A percentile compares a stretch with the other conserved stretches of the same genome.
phyloP scores from a whole-genome alignment of 345 rosid genomes.

The Citrus hindsii region DNA sequence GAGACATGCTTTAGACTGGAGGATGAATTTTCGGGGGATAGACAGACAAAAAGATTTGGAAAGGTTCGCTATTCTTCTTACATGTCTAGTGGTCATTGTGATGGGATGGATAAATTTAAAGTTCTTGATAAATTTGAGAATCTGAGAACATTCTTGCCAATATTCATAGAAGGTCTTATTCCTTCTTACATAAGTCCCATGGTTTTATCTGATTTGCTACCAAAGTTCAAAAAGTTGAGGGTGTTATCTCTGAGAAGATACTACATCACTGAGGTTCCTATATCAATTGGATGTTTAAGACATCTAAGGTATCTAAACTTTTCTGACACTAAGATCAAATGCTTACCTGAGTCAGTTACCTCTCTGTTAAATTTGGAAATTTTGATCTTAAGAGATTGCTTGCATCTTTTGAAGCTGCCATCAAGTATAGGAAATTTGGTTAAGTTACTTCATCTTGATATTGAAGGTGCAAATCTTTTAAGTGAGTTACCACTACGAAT shows the following conservation, averaged over 20 bases:
- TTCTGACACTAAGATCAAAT: not conserved
- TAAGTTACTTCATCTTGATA: conserved; percentile 8
- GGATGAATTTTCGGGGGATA: not conserved
- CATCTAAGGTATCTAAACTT: conserved; percentile 4
- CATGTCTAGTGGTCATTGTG: not conserved
- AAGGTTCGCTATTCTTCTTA: not conserved
- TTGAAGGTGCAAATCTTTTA: not conserved
- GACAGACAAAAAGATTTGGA: not conserved
- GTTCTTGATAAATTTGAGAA: not conserved
- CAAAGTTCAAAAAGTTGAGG: no score
- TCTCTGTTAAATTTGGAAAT: conserved; percentile 2
- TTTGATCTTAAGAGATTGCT: not conserved
- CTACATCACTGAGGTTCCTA: no score
- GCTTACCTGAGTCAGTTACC: conserved; percentile 2
- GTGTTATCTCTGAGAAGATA: no score
- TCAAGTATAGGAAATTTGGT: not conserved
- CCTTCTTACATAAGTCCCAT: not conserved
- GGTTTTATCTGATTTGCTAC: no score
- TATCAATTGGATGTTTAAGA: no score
- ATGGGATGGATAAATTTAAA: not conserved
- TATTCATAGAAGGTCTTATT: not conserved
- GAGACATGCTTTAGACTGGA: not conserved
- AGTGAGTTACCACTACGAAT: not conserved
- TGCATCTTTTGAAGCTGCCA: not conserved
- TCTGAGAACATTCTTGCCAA: not conserved